Base-by-base conservation (phyloP, 2,329 filamentous ascomycete genomes). In the Mariannaea elegans region DNA sequence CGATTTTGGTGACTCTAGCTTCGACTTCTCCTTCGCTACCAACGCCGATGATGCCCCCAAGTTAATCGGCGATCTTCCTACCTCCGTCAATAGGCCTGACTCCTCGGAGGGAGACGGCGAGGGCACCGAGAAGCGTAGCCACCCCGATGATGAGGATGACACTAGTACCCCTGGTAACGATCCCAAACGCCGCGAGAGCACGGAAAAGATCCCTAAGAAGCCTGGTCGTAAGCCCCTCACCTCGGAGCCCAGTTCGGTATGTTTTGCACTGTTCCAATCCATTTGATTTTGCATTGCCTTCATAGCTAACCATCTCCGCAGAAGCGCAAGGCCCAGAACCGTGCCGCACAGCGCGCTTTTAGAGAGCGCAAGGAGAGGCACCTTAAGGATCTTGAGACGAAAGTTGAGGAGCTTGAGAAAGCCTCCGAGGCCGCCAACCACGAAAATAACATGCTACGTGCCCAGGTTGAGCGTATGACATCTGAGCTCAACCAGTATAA, bases 291-390 rank as follows among this genome's bases (percentile, higher is more conserved):
- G 6, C 38, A 38, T 12, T 53, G 27, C n/a, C 18, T 45, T 66
- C 21, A 21, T 7, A 24, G 49, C 64, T 65, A 59, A 65, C 50
- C 14, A 12, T 31, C 13, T 32, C 7, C 13, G 31, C 64, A 97
- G 93, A 96, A 97, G 80, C 90, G 93, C 70, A 99, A 99, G 80
- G 95, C 95, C 9, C 94, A 97, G 73, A 97, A 97, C 68, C 87
- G 94, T 67, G 94, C 94, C 10, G 94, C 94, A 4, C 94, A 97
- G 77, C 87, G 94, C 59, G 94, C 94, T 7, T 97, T 97, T 84
- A 88, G 94, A 54, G 94, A 97, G 76, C 91, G 94, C 64, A 97
- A 97, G 78, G 94, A 97, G 77, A 94, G 91, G 80, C 94, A 96
- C 71, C 76, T 96, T 46, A 93, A 93, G 74, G 90, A 94, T 66